A percentile compares a stretch with the other conserved stretches of the same genome.
Conservation (phyloP, 1,139 yeast species). For the Diutina pseudorugosa region DNA sequence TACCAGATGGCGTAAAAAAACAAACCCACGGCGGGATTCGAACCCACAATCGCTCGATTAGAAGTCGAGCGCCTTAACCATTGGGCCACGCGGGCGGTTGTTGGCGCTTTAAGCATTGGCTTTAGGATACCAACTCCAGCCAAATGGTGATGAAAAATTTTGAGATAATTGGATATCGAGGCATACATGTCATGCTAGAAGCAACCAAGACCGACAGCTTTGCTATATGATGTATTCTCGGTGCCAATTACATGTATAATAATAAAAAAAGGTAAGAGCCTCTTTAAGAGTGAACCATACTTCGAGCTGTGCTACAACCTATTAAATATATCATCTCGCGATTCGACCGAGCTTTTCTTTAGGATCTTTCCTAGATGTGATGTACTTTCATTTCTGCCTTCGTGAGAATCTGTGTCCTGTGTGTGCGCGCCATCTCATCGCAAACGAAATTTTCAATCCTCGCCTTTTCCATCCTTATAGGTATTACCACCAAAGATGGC, state of each 20-base stretch:
- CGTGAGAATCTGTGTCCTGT: background rate
- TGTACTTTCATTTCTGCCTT: background rate
- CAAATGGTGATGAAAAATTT: too few species aligned
- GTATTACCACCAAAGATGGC: slow-evolving; percentile 45
- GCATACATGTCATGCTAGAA: too few species aligned
- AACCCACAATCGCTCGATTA: background rate
- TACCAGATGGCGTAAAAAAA: background rate
- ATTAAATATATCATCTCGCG: too few species aligned
- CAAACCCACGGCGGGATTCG: background rate
- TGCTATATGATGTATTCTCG: too few species aligned
- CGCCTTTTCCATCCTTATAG: slow-evolving; percentile 2
- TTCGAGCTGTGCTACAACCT: too few species aligned
- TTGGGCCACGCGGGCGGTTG: background rate
- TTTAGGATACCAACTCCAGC: too few species aligned
- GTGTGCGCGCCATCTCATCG: slow-evolving; percentile 4
- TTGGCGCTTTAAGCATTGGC: background rate
- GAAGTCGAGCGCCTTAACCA: background rate
- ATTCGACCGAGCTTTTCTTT: background rate
- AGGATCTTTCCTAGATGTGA: background rate
- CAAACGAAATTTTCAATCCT: slow-evolving; percentile 1
- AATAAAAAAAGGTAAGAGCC: too few species aligned
- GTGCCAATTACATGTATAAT: too few species aligned
- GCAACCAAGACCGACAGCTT: too few species aligned
- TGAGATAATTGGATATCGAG: too few species aligned
- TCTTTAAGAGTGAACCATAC: too few species aligned